Evolutionary conservation across 2,329 filamentous ascomycete species (phyloP), one percentile per base, ranked within the genome.

Genomic region (Trichoderma asperellum): DNA sequence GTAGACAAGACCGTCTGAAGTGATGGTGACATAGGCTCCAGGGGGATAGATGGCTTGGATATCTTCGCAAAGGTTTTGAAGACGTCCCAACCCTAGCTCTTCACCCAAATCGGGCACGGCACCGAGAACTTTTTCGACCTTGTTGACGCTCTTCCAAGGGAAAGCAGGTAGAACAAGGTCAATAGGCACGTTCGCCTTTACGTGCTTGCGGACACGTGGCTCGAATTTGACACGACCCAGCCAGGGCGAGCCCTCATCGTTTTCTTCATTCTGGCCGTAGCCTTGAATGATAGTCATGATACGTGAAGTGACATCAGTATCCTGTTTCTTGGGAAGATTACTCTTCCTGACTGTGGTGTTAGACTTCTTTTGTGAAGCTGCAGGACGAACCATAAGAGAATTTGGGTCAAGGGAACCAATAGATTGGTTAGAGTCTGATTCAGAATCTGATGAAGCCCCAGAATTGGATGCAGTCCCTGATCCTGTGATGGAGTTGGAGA

Each of bases 1-100:
- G 14, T 61, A 61, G 18, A 61, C 58, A 14, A 61, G 58, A 4
- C 58, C 58, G 4, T 61, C 37, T 49, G 58, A 61, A 12, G 40
- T 61, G n/a, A 61, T 21, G 18, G 58, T 61, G 16, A 61, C 58
- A 27, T 61, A 61, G n/a, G 58, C 58, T 61, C 58, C 37, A n/a
- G 58, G 58, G 27, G 58, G 16, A 27, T 61, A 61, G 40, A 61
- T 49, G n/a, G 40, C 37, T 12, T 61, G 58, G 27, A 61, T 61
- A 16, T 61, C 58, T 12, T 61, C 40, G 18, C 58, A 61, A 11
- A 61, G 37, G 29, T 61, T 61, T 12, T 61, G 58, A 29, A 61
- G 58, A 21, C 58, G 58, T 2, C 58, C 58, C 2, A 61, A 29
- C 11, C 37, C 58, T 4, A 61, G 12, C 16, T 61, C 58, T 6